These are phyloP conservation scores for Eucalyptus curtisii DNA, from an alignment of 345 rosid species.

Conservation along the genomic window DNA sequence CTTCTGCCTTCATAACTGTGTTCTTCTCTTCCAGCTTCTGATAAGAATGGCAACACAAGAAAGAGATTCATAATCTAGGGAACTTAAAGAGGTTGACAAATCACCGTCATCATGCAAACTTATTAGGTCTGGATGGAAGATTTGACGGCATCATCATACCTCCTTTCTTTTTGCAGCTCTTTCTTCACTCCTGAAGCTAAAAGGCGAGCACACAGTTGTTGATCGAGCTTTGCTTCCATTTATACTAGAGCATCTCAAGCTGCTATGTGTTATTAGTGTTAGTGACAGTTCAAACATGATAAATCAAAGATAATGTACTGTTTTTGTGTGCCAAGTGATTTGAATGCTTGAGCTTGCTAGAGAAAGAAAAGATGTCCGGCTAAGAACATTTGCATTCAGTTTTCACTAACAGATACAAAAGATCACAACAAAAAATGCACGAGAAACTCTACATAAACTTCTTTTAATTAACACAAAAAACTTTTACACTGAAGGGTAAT, in stretches of 20 bases:
- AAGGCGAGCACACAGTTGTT: slow-evolving; percentile 31
- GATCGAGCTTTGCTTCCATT: slow-evolving; percentile 29
- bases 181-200: slow-evolving; percentile 75
- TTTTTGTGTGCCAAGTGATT: background rate
- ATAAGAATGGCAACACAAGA: slow-evolving; percentile 25
- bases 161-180: slow-evolving; percentile 77
- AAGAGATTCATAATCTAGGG: background rate
- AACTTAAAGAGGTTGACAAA: background rate
- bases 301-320: background rate
- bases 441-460: background rate
- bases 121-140: background rate
- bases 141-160: slow-evolving; percentile 20
- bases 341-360: background rate
- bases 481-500: slow-evolving; percentile 23
- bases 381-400: background rate
- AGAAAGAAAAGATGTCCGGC: background rate
- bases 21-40: slow-evolving; percentile 58
- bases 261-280: slow-evolving; percentile 10
- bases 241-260: slow-evolving; percentile 19
- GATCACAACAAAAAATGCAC: background rate
- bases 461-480: background rate
- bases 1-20: slow-evolving; percentile 21
- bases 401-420: background rate
- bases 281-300: background rate
- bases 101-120: background rate